Conservation (phyloP, 352 stramenopile species). For the Lagenidium giganteum region DNA sequence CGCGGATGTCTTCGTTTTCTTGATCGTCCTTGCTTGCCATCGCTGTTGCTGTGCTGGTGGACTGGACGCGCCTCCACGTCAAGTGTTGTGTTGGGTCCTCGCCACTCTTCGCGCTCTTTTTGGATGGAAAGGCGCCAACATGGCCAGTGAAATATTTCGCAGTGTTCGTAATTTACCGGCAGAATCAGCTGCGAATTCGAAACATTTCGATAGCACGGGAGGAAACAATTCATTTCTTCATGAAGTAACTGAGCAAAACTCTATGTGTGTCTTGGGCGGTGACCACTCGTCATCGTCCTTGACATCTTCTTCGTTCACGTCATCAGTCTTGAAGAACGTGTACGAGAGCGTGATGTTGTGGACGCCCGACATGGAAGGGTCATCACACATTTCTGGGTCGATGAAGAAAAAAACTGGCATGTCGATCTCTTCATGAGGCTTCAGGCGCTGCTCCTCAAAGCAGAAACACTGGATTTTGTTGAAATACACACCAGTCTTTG, state of each 20-base stretch:
- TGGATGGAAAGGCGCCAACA: too few relatives aligned
- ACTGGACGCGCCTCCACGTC: too few relatives aligned
- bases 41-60: too few relatives aligned
- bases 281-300: conserved; percentile 54
- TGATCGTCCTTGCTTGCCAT: conserved; percentile 85
- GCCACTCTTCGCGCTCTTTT: too few relatives aligned
- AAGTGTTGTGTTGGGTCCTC: too few relatives aligned
- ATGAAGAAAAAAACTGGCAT: conserved; percentile 99
- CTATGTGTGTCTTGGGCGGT: too few relatives aligned
- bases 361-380: conserved; percentile 95
- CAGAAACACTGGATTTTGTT: conserved; percentile 99
- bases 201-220: too few relatives aligned
- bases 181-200: too few relatives aligned
- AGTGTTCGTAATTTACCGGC: too few relatives aligned
- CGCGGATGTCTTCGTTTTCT: conserved; percentile 88
- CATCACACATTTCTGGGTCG: conserved; percentile 97
- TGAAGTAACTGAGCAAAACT: not conserved
- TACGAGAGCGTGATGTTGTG: conserved; percentile 98
- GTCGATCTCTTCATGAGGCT: conserved; percentile 97
- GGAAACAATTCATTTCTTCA: too few relatives aligned
- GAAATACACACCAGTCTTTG: conserved; percentile 97
- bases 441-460: conserved; percentile 98
- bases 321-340: conserved; percentile 97
- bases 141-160: too few relatives aligned
- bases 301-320: conserved; percentile 89